Conservation (phyloP, 2,329 filamentous ascomycete genomes). For the Colletotrichum viniferum region DNA sequence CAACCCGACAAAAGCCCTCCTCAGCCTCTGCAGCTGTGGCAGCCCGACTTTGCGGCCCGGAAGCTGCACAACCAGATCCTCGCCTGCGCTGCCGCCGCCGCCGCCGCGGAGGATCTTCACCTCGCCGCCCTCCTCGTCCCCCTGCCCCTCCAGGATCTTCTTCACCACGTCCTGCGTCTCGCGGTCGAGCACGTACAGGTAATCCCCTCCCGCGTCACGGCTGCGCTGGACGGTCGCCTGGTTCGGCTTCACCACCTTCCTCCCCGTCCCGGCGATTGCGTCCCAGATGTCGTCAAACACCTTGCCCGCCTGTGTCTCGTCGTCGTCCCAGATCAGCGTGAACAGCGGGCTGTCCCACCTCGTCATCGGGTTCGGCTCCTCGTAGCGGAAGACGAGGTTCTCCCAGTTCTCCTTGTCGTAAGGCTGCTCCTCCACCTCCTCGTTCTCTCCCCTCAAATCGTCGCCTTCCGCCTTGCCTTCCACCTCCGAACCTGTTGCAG, state of each 20-base stretch:
- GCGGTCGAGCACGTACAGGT: slow-evolving; percentile 80
- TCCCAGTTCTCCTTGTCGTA: slow-evolving; percentile 71
- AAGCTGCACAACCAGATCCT: slow-evolving; percentile 63
- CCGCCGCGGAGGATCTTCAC: slow-evolving; percentile 51
- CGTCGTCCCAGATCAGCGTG: slow-evolving; percentile 78
- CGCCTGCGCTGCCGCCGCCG: slow-evolving; percentile 19
- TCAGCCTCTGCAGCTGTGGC: slow-evolving; percentile 77
- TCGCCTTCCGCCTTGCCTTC: neutral
- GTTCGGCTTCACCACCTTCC: slow-evolving; percentile 74
- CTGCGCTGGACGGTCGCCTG: slow-evolving; percentile 72
- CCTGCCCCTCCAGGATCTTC: slow-evolving; percentile 71
- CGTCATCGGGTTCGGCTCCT: slow-evolving; percentile 85
- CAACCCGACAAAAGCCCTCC: slow-evolving; percentile 77
- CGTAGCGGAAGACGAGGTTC: slow-evolving; percentile 81
- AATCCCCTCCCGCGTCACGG: slow-evolving; percentile 70
- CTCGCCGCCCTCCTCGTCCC: slow-evolving; percentile 65
- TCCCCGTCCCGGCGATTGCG: slow-evolving; percentile 65
- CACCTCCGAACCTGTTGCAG: neutral
- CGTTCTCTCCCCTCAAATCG: slow-evolving; percentile 38
- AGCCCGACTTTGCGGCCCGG: slow-evolving; percentile 70
- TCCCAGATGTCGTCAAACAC: slow-evolving; percentile 77
- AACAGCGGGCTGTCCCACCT: slow-evolving; percentile 86
- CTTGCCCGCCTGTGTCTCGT: slow-evolving; percentile 57
- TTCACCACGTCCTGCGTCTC: slow-evolving; percentile 79
- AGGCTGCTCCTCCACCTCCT: slow-evolving; percentile 40